Evolutionary conservation across 805 yeast species (phyloP), one percentile per base, ranked within the genome.

Genomic region (Kodamaea kakaduensis): DNA sequence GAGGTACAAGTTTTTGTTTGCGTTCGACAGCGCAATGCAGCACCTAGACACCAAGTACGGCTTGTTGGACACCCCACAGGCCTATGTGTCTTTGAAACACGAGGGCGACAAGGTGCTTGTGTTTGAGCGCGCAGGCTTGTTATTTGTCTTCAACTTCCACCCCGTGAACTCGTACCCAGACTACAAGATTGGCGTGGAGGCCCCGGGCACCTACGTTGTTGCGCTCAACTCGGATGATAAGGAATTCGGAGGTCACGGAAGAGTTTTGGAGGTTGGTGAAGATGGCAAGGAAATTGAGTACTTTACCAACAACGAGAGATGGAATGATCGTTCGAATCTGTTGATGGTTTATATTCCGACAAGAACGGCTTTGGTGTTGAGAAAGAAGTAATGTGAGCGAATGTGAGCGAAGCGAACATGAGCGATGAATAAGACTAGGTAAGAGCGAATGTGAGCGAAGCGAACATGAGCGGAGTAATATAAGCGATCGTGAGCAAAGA

Each of bases 101-200:
- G 95, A 90, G 47, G 71, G 72, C 25, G 98, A 90, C 64, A 90
- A 90, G 60, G 82, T 90, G 35, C 59, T 93, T 37, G 96, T 78
- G 0, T 93, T 78, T 61, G 97, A 90, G 60, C 77, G 97, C 47
- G 86, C 82, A 36, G 93, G 89, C 0, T 70, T 86, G 20, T 52
- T 93, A 33, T 93, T 90, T 51, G 69, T 89, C 19, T 88, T 89
- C 71, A 90, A 93, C 60, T 86, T 93, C 71, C 86, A 90, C 59
- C 95, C 95, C 20, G 73, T 83, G 0, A 66, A 85, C 37, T 84
- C 95, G 2, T 90, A 69, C 59, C 68, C 85, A 2, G 96, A 87
- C 60, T 90, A 89, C 64, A 77, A 95, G 54, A 70, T 90, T 31
- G 97, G 98, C n/a, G 85, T 86, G 14, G 88, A 90, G 17, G 63